Evolutionary conservation across 2,329 filamentous ascomycete species (phyloP).

Genomic region (Scytalidium lignicola): DNA sequence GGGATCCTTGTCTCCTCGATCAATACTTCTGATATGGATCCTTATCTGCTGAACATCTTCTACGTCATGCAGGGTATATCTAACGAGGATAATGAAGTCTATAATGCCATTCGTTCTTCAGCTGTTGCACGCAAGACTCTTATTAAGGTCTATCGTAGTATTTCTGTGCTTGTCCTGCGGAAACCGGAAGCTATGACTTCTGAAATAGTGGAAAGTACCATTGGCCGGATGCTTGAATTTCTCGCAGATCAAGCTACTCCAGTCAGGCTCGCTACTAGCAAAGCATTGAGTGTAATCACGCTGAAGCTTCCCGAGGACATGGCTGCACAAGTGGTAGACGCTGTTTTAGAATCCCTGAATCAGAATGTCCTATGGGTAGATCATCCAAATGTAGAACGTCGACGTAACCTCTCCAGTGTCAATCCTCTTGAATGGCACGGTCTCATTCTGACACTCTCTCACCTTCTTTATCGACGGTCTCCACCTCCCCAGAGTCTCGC

Average conservation of each 20-base stretch:
- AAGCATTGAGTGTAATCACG: constrained; percentile 83
- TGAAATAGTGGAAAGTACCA: constrained; percentile 69
- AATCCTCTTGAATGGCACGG: constrained; percentile 89
- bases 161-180: constrained; percentile 54
- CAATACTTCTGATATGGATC: constrained; percentile 69
- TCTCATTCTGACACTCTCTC: constrained; percentile 78
- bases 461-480: constrained; percentile 80
- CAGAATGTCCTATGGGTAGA: constrained; percentile 51
- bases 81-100: constrained; percentile 42
- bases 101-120: constrained; percentile 57
- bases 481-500: constrained; percentile 66
- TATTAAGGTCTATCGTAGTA: constrained; percentile 78
- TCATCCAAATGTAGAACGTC: constrained; percentile 26
- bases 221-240: constrained; percentile 73
- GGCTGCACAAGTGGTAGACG: constrained; percentile 82
- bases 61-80: constrained; percentile 55
- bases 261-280: constrained; percentile 85
- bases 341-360: constrained; percentile 67
- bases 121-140: constrained; percentile 76
- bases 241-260: constrained; percentile 86
- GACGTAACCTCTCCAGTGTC: constrained; percentile 64
- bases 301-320: constrained; percentile 74
- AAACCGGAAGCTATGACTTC: constrained; percentile 20
- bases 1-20: constrained; percentile 65
- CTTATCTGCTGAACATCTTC: constrained; percentile 63